Base-by-base conservation (phyloP, 805 yeast species). In the Nakazawaea peltata region DNA sequence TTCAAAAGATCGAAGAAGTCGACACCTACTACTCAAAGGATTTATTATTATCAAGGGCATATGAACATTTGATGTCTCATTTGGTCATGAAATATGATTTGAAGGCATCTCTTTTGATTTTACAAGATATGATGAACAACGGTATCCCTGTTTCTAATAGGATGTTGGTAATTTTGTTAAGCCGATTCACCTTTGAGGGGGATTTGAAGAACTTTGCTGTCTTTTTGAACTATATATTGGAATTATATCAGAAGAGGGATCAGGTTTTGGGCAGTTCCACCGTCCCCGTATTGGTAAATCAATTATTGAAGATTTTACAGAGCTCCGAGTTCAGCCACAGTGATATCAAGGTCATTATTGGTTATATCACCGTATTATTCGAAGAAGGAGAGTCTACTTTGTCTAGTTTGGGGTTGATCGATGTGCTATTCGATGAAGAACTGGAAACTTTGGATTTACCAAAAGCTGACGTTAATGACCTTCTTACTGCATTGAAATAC, bases 121-220 rank as follows among this genome's bases (percentile, higher is more conserved):
- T 36, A 7, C 39, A 36, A 26, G 39, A 36, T 17, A 36, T 36
- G 39, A 30, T 30, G 19, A 36, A 36, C 16, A 36, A 36, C 19
- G 19, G 16, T 5, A 13, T 36, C 5, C 39, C 39, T 11, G 25
- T 36, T 5, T 30, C 39, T 4, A 36, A 36, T 15, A 19, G 39
- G 13, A 30, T 36, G 34, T 26, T 36, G 13, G 18, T 36, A 22
- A 30, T 36, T 11, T 8, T 36, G 10, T 22, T 36, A 19, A 36
- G 22, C 14, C 14, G 31, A 11, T 17, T 36, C 14, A 16, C 31
- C 4, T 14, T 26, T 2, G 39, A 36, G 12, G 12, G 8, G 5
- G 39, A 36, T 30, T 36, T 36, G 28, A 18, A 26, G 16, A 36
- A 36, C 18, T 36, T 26, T 18, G 39, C 39, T 5, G 26, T 26